phyloP scores from a whole-genome alignment of 768 basidiomycete species.

The Hysterangium stoloniferum region DNA sequence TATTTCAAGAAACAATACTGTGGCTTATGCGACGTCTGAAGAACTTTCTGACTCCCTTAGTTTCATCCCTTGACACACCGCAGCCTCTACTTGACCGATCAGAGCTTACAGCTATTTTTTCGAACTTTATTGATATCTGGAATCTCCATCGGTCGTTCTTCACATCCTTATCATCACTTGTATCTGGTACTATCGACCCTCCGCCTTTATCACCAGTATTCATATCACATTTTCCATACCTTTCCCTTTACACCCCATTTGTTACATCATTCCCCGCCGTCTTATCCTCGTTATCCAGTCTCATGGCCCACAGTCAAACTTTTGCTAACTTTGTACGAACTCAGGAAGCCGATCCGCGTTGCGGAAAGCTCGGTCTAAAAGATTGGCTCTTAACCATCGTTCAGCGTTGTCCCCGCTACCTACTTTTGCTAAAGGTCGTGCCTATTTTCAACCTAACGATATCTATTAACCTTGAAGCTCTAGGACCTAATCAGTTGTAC shows the following conservation, averaged over 20 bases:
- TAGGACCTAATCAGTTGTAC: conserved; percentile 66
- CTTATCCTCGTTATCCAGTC: conserved; percentile 46
- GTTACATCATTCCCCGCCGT: conserved; percentile 69
- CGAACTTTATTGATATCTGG: conserved; percentile 89
- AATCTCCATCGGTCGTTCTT: conserved; percentile 76
- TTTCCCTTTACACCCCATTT: conserved; percentile 82
- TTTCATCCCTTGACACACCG: conserved; percentile 61
- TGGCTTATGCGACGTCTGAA: conserved; percentile 24
- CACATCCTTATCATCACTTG: conserved; percentile 44
- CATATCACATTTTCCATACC: conserved; percentile 78
- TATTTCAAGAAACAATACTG: not conserved
- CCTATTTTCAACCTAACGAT: not conserved
- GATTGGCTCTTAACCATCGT: conserved; percentile 86
- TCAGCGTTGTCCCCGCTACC: conserved; percentile 82
- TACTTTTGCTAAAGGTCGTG: conserved; percentile 57
- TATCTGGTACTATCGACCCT: conserved; percentile 24
- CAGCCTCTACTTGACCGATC: conserved; percentile 62
- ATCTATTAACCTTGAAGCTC: too few relatives aligned
- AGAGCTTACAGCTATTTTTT: conserved; percentile 68
- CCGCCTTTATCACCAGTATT: conserved; percentile 51
- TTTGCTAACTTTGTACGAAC: conserved; percentile 58
- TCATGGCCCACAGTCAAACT: conserved; percentile 44
- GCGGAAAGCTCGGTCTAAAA: conserved; percentile 66
- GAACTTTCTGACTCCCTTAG: conserved; percentile 80
- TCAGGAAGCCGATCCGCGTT: conserved; percentile 62